phyloP scores from a whole-genome alignment of 139 green algal genomes.

The Tetratostichococcus sp. region DNA sequence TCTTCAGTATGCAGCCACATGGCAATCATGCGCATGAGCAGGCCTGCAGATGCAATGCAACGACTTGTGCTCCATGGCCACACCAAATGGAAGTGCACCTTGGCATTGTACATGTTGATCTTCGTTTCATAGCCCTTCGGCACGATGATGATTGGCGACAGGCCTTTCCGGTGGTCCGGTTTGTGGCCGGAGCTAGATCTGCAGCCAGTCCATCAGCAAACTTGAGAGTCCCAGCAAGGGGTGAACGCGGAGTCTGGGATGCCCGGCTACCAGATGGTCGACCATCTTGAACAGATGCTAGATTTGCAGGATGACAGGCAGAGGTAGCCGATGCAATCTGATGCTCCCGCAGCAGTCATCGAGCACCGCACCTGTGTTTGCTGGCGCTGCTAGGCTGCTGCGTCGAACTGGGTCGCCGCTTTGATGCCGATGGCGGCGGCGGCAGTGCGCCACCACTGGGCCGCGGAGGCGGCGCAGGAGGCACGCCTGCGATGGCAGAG shows the following conservation, averaged over 20 bases:
- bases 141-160: constrained; percentile 61
- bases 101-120: constrained; percentile 65
- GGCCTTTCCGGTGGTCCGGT: not conserved
- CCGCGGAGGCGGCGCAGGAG: constrained; percentile 12
- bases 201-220: not conserved
- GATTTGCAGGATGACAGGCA: too few species aligned
- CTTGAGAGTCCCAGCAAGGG: too few species aligned
- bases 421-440: constrained; percentile 1
- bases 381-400: constrained; percentile 3
- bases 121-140: constrained; percentile 41
- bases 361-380: not conserved
- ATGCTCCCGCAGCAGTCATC: too few species aligned
- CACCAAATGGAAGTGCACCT: not conserved
- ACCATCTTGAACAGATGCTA: too few species aligned
- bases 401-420: not conserved
- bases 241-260: too few species aligned
- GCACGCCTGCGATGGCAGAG: too few species aligned
- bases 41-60: too few species aligned
- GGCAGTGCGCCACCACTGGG: not conserved
- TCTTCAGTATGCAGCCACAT: too few species aligned
- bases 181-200: not conserved
- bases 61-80: not conserved
- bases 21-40: too few species aligned
- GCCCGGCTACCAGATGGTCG: too few species aligned
- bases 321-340: too few species aligned